Conservation (phyloP, 2,329 filamentous ascomycete species). For the Epichloe sp. region DNA sequence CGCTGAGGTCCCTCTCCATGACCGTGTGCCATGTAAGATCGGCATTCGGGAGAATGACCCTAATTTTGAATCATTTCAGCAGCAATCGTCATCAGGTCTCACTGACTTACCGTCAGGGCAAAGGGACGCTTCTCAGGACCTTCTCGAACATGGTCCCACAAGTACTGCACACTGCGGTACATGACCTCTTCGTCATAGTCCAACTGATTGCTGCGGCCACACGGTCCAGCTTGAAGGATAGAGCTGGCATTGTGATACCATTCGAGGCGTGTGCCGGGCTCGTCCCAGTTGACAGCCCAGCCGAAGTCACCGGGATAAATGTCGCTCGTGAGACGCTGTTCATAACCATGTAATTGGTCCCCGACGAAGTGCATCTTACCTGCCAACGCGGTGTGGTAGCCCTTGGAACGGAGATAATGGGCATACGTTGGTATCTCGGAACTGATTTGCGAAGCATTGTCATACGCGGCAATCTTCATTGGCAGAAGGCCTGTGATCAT, state of each 20-base stretch:
- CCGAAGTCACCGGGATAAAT: conserved; percentile 93
- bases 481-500: conserved; percentile 88
- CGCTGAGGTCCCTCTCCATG: neutral
- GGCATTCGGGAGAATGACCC: neutral
- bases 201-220: conserved; percentile 84
- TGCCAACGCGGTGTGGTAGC: conserved; percentile 81
- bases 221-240: conserved; percentile 77
- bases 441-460: conserved; percentile 76
- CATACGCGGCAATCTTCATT: conserved; percentile 82
- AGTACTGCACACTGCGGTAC: conserved; percentile 77
- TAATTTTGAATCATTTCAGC: neutral
- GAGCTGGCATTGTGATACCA: conserved; percentile 97
- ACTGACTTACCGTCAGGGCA: conserved; percentile 51
- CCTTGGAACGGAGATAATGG: conserved; percentile 72
- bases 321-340: conserved; percentile 83
- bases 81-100: neutral
- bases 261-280: conserved; percentile 71
- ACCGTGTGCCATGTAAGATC: neutral
- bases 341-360: conserved; percentile 88
- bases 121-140: conserved; percentile 64
- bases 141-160: conserved; percentile 82
- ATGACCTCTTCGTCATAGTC: conserved; percentile 96
- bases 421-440: conserved; percentile 84
- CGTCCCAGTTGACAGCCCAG: conserved; percentile 93
- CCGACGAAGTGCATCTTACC: conserved; percentile 98